phyloP scores from a whole-genome alignment of 2,329 filamentous ascomycete genomes.

The Colletotrichum agaves region DNA sequence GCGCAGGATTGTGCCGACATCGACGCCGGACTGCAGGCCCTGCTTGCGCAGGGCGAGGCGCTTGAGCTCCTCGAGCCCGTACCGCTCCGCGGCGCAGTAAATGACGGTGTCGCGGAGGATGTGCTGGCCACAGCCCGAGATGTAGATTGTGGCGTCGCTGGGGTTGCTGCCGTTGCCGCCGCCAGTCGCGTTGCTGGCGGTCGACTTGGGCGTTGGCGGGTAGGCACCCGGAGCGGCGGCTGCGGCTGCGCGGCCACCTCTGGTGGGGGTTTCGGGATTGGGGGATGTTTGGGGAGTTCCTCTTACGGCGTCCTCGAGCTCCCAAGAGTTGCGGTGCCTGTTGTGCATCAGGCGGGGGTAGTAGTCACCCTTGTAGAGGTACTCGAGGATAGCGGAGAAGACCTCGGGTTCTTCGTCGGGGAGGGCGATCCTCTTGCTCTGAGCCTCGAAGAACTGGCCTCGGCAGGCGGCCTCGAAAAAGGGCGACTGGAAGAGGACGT shows the following conservation, averaged over 20 bases:
- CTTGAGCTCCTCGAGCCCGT: slow-evolving; percentile 93
- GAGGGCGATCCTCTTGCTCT: slow-evolving; percentile 81
- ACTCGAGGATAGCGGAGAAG: slow-evolving; percentile 94
- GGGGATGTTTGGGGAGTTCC: slow-evolving; percentile 61
- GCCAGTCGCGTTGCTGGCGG: slow-evolving; percentile 66
- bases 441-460: slow-evolving; percentile 74
- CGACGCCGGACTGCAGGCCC: slow-evolving; percentile 90
- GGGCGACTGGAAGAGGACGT: slow-evolving; percentile 86
- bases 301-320: slow-evolving; percentile 77
- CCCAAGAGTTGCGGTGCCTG: slow-evolving; percentile 87
- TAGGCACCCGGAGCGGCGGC: slow-evolving; percentile 46
- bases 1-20: slow-evolving; percentile 89
- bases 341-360: slow-evolving; percentile 89
- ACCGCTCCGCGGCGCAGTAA: slow-evolving; percentile 92
- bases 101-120: slow-evolving; percentile 92
- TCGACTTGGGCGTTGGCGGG: slow-evolving; percentile 51
- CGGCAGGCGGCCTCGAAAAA: slow-evolving; percentile 82
- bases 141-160: slow-evolving; percentile 81
- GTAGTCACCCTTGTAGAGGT: slow-evolving; percentile 97
- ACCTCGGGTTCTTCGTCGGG: slow-evolving; percentile 86
- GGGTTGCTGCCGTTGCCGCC: slow-evolving; percentile 61
- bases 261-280: slow-evolving; percentile 53
- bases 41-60: slow-evolving; percentile 92
- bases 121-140: slow-evolving; percentile 77
- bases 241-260: slow-evolving; percentile 55